Evolutionary conservation across 805 yeast genomes (phyloP), one percentile per base, ranked within the genome.

Genomic region (Blastobotrys chiropterorum): DNA sequence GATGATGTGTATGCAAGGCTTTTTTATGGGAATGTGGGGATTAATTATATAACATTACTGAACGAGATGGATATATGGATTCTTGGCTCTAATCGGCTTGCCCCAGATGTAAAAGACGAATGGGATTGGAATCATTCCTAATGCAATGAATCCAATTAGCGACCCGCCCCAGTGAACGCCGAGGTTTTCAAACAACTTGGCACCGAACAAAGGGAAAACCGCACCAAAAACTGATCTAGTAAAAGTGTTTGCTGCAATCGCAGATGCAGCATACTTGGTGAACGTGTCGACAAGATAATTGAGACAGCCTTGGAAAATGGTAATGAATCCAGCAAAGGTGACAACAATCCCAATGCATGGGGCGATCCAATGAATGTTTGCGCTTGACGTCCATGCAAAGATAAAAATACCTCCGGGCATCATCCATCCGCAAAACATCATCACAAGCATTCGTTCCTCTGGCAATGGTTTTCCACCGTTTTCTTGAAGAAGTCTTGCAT

Each of bases 281-380:
- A 79, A 81, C 45, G 84, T 71, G 63, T 82, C 86, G 47, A 83
- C 79, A 54, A 83, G 68, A 59, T 82, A 82, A 63, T 78, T 80
- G 48, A 82, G 65, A 54, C 80, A 74, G 5, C 84, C 81, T 57
- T 79, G 79, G 72, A 82, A 82, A 47, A 80, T 76, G 45, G 76
- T 70, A 49, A 81, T 67, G 56, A 81, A 73, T 7, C 85, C 85
- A 55, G 71, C 63, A 2, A 81, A 80, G 50, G 79, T 74, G 17
- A 77, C 58, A 6, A 72, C 71, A n/a, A 81, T 74, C 4, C 82
- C 85, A 44, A 82, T 67, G 66, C 78, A 72, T 21, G 84, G 86
- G 5, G 73, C 78, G n/a, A 75, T 66, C 82, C 82, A 79, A 55
- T 71, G 80, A 17, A 75, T 64, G 7, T 57, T 57, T 46, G 66